Evolutionary conservation across 768 basidiomycete genomes (phyloP).

Genomic region (Kwoniella sp.): DNA sequence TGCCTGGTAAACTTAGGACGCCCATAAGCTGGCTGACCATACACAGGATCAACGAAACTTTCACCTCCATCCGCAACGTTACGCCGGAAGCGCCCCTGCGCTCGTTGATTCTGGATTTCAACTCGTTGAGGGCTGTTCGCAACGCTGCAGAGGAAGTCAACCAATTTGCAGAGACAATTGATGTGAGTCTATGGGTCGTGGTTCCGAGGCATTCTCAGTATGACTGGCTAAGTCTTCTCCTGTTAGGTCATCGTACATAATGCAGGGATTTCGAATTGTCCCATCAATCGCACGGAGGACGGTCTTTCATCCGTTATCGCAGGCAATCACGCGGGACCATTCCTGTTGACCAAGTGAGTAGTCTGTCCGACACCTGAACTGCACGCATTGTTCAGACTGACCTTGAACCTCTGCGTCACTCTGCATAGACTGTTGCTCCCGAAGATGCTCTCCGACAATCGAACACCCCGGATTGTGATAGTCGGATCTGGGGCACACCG

Average conservation of each 20-base stretch:
- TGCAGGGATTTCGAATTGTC: slow-evolving; percentile 14
- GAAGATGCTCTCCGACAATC: slow-evolving; percentile 14
- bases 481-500: slow-evolving; percentile 20
- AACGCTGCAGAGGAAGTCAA: slow-evolving; percentile 17
- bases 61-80: slow-evolving; percentile 5
- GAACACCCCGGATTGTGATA: slow-evolving; percentile 22
- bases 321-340: slow-evolving; percentile 26
- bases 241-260: slow-evolving; percentile 21
- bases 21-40: not conserved
- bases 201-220: not conserved
- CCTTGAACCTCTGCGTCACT: too few relatives aligned
- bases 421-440: slow-evolving; percentile 18
- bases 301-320: slow-evolving; percentile 7
- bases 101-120: slow-evolving; percentile 12
- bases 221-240: not conserved
- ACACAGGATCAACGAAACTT: slow-evolving; percentile 19
- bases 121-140: slow-evolving; percentile 18
- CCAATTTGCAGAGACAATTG: slow-evolving; percentile 13
- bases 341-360: slow-evolving; percentile 28
- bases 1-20: not conserved
- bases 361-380: not conserved
- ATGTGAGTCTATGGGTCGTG: slow-evolving; percentile 17
- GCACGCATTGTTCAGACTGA: not conserved
- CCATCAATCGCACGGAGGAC: slow-evolving; percentile 11
- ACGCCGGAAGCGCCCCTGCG: slow-evolving; percentile 17